A percentile compares a stretch with the other conserved stretches of the same genome.
phyloP scores from a whole-genome alignment of 305 asterid species.

The Fraxinus greggii region DNA sequence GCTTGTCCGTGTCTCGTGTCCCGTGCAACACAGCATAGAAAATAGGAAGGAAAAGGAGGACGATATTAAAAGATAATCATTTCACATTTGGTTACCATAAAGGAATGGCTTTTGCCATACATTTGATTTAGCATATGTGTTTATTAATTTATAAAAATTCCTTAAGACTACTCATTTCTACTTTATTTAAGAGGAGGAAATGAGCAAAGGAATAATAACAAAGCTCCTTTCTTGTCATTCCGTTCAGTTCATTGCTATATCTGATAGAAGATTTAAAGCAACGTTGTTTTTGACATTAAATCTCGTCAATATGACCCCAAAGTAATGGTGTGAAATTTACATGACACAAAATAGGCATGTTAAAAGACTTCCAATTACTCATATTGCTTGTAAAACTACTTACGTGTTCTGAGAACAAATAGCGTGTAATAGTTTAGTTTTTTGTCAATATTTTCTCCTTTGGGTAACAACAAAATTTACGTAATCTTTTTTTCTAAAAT shows the following conservation, averaged over 20 bases:
- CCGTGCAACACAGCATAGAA: background rate
- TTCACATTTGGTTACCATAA: background rate
- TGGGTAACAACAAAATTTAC: background rate
- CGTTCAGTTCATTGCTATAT: background rate
- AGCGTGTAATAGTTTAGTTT: background rate
- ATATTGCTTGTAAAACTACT: constrained; percentile 14
- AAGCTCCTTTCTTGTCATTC: background rate
- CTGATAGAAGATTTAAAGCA: background rate
- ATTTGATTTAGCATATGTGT: constrained; percentile 1
- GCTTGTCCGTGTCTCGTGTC: background rate
- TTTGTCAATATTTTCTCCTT: constrained; percentile 4
- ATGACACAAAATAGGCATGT: background rate
- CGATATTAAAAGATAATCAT: background rate
- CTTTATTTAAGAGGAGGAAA: constrained; percentile 16
- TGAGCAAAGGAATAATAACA: background rate
- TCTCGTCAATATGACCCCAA: constrained; percentile 1
- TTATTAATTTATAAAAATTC: background rate
- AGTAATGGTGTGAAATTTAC: constrained; percentile 4
- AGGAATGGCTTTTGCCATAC: background rate
- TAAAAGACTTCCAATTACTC: background rate
- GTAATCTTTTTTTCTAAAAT: background rate
- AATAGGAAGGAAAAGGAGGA: background rate
- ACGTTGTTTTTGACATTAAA: background rate
- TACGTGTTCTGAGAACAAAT: background rate
- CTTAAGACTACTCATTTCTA: constrained; percentile 16